These are phyloP conservation scores for Acer saccharum DNA, from an alignment of 345 rosid genomes.

Conservation along the genomic window DNA sequence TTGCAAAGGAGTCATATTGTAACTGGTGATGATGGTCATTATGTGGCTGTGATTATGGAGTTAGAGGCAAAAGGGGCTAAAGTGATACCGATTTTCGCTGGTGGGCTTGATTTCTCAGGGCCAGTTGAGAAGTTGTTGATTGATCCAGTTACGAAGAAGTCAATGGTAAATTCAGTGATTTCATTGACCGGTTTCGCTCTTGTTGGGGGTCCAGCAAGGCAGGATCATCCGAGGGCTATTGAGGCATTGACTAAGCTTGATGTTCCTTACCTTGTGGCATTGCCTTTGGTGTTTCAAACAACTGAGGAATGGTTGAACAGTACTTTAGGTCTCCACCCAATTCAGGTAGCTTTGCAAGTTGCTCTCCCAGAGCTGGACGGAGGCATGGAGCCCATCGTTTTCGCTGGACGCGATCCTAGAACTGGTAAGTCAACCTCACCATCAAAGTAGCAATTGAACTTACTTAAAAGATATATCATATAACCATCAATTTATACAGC, in stretches of 20 bases:
- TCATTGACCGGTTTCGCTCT: slow-evolving; percentile 96
- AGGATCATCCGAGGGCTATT: slow-evolving; percentile 95
- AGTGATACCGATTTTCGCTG: slow-evolving; percentile 91
- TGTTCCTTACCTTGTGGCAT: slow-evolving; percentile 90
- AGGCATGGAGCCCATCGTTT: slow-evolving; percentile 98
- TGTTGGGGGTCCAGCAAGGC: slow-evolving; percentile 99
- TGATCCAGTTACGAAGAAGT: slow-evolving; percentile 63
- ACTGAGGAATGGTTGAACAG: slow-evolving; percentile 98
- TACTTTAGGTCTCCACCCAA: slow-evolving; percentile 91
- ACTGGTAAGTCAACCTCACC: slow-evolving; percentile 53
- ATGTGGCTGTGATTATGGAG: slow-evolving; percentile 99
- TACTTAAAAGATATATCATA: not conserved
- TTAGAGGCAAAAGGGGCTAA: slow-evolving; percentile 96
- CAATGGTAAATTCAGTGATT: slow-evolving; percentile 72
- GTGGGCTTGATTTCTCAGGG: slow-evolving; percentile 94
- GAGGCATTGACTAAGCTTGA: slow-evolving; percentile 90
- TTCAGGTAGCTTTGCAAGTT: slow-evolving; percentile 98
- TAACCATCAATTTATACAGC: too few species aligned
- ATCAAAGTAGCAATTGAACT: not conserved
- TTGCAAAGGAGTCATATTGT: slow-evolving; percentile 98
- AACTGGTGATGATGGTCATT: slow-evolving; percentile 94
- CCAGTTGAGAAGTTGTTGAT: slow-evolving; percentile 83
- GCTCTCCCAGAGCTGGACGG: slow-evolving; percentile 99
- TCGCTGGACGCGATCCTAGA: slow-evolving; percentile 97
- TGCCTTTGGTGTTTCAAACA: slow-evolving; percentile 97